Evolutionary conservation across 495 filamentous ascomycete species (phyloP), one percentile per base, ranked within the genome.

Genomic region (Tuber aestivum): DNA sequence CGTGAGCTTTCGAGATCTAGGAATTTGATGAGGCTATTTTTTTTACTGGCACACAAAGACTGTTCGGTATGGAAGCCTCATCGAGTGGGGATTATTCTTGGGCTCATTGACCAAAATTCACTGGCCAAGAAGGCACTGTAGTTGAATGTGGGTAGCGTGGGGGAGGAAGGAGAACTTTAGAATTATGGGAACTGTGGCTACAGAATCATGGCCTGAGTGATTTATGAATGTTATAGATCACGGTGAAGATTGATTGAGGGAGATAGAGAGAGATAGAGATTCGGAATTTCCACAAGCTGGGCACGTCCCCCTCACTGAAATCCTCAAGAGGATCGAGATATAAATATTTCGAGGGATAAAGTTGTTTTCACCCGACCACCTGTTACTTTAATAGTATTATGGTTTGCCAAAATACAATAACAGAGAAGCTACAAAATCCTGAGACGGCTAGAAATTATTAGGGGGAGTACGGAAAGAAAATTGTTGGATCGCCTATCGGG

Each of bases 61-160:
- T 35, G 14, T 27, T 65, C 16, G 1, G 12, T 18, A 7, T 35
- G 56, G 56, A 35, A 18, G 27, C 16, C 5, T 65, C 35, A 3
- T 65, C n/a, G 27, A 35, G 18, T 35, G 12, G 27, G 14, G 35
- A 18, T 35, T 35, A 10, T 35, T 16, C 56, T 35, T 35, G 27
- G 14, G 14, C n/a, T 14, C 14, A 65, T 20, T 35, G 56, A 4
- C 27, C 14, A 65, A 35, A 35, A 5, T 65, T 27, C 32, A 0
- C 3, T 35, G 56, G 27, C 6, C 27, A 20, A 35, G 16, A 9
- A 32, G n/a, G n/a, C 56, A 16, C 56, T 61, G 6, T 21, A 7
- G 14, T 5, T 16, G 0, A 1, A 32, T n/a, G 3, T 8, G n/a
- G 0, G 27, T 9, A 0, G 0, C 4, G 27, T 12, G 12, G 9